Conservation (phyloP, 2,329 filamentous ascomycete species). For the Lasiodiplodia hormozganensis region DNA sequence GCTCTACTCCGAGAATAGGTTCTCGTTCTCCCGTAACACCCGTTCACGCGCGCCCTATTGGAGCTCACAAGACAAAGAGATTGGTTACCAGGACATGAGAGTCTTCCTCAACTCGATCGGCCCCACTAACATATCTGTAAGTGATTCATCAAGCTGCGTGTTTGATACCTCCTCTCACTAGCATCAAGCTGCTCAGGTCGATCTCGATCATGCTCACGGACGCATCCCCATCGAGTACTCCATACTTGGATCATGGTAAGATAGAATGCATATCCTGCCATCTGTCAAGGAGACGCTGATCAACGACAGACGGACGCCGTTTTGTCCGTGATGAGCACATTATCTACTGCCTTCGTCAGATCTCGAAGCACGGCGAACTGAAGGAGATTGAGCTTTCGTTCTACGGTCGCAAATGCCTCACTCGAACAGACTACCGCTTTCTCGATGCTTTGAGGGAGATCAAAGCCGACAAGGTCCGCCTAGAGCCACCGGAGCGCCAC, state of each 20-base stretch:
- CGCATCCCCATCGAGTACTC: slow-evolving; percentile 50
- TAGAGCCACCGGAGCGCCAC: slow-evolving; percentile 33
- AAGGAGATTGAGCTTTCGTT: slow-evolving; percentile 53
- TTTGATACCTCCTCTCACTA: not conserved
- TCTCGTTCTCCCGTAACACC: slow-evolving; percentile 51
- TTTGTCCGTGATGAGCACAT: slow-evolving; percentile 57
- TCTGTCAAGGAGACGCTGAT: not conserved
- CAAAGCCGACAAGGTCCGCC: slow-evolving; percentile 51
- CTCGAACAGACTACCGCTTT: slow-evolving; percentile 50
- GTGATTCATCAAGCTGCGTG: not conserved
- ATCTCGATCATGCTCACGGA: slow-evolving; percentile 55
- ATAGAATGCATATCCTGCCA: not conserved
- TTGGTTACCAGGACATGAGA: slow-evolving; percentile 55
- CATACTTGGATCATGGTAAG: slow-evolving; percentile 39
- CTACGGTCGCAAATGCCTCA: slow-evolving; percentile 47
- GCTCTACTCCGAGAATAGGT: slow-evolving; percentile 59
- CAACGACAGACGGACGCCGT: slow-evolving; percentile 51
- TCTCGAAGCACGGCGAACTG: slow-evolving; percentile 51
- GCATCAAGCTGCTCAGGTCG: slow-evolving; percentile 50
- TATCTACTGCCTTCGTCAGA: slow-evolving; percentile 52
- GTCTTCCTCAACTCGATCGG: slow-evolving; percentile 57
- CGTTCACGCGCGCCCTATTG: slow-evolving; percentile 50
- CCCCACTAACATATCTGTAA: slow-evolving; percentile 49
- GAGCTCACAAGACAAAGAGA: slow-evolving; percentile 50
- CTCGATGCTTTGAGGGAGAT: slow-evolving; percentile 53